These are phyloP conservation scores for Ogataea haglerorum DNA, from an alignment of 805 yeast species.

Conservation along the genomic window DNA sequence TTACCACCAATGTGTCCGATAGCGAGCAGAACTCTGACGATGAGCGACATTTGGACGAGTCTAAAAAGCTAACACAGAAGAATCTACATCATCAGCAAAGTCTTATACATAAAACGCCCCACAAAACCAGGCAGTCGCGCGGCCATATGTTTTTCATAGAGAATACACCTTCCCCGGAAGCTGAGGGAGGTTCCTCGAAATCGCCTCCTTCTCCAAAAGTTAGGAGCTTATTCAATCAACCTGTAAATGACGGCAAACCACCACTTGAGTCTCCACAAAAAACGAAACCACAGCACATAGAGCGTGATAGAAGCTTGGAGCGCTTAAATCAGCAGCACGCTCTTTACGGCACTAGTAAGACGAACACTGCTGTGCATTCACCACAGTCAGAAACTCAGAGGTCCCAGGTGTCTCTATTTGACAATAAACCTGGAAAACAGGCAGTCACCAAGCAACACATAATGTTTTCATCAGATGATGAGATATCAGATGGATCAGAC, in stretches of 20 bases:
- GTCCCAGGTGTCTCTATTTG: slow-evolving; percentile 29
- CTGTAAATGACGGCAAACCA: slow-evolving; percentile 9
- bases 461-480: slow-evolving; percentile 38
- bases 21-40: slow-evolving; percentile 21
- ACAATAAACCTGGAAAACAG: slow-evolving; percentile 14
- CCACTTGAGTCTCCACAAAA: background rate
- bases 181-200: slow-evolving; percentile 9
- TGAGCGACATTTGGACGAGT: slow-evolving; percentile 12
- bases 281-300: background rate
- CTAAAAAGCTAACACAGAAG: slow-evolving; percentile 15
- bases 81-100: slow-evolving; percentile 16
- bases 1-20: slow-evolving; percentile 28
- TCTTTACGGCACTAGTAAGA: slow-evolving; percentile 7
- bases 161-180: slow-evolving; percentile 32
- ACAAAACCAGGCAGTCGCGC: slow-evolving; percentile 5
- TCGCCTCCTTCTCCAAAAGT: slow-evolving; percentile 10
- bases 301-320: slow-evolving; percentile 7
- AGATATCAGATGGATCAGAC: slow-evolving; percentile 40
- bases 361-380: slow-evolving; percentile 8
- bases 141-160: slow-evolving; percentile 31
- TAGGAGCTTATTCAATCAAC: slow-evolving; percentile 12
- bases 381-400: slow-evolving; percentile 24
- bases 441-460: slow-evolving; percentile 14
- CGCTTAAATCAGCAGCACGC: slow-evolving; percentile 12
- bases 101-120: slow-evolving; percentile 8